A percentile compares a stretch with the other conserved stretches of the same genome.
Evolutionary conservation across 1,284 basidiomycete genomes (phyloP).

Genomic region (Fomitopsis pinicola): DNA sequence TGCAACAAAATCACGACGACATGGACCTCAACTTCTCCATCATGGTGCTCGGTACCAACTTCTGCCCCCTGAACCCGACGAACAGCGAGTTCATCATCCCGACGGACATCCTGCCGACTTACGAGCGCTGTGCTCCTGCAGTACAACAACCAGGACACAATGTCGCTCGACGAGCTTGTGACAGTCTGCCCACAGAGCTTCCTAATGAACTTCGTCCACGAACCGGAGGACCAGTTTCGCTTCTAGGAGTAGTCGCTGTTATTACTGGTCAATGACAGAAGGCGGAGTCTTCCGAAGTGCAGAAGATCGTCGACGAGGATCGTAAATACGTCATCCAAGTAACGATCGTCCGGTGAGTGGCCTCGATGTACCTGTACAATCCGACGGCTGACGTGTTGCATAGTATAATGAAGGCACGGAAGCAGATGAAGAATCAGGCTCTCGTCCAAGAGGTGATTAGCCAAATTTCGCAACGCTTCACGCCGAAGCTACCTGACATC

Average conservation of each 20-base stretch:
- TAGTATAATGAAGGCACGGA: conserved; percentile 97
- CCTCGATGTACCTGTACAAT: neutral
- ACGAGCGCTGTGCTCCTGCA: conserved; percentile 91
- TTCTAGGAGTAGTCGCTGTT: too few species aligned
- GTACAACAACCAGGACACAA: conserved; percentile 88
- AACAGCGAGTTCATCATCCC: conserved; percentile 88
- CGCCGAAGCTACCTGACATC: conserved; percentile 89
- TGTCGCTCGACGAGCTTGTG: conserved; percentile 78
- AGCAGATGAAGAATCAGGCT: conserved; percentile 95
- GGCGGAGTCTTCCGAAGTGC: conserved; percentile 85
- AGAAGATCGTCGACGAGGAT: conserved; percentile 97
- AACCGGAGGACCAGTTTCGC: too few species aligned
- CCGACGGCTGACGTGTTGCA: neutral
- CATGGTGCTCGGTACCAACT: conserved; percentile 94
- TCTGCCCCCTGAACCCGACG: conserved; percentile 91
- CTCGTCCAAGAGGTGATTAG: conserved; percentile 94
- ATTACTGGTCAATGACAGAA: too few species aligned
- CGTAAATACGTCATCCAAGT: conserved; percentile 97
- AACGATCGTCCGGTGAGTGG: conserved; percentile 84
- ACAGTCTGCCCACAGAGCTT: too few species aligned
- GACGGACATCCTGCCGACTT: conserved; percentile 80
- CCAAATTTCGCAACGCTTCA: conserved; percentile 86
- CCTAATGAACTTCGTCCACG: too few species aligned
- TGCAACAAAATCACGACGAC: conserved; percentile 80
- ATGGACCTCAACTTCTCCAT: conserved; percentile 89